Base-by-base conservation (phyloP, 306 rosid genomes). In the Fragaria nilgerrensis region DNA sequence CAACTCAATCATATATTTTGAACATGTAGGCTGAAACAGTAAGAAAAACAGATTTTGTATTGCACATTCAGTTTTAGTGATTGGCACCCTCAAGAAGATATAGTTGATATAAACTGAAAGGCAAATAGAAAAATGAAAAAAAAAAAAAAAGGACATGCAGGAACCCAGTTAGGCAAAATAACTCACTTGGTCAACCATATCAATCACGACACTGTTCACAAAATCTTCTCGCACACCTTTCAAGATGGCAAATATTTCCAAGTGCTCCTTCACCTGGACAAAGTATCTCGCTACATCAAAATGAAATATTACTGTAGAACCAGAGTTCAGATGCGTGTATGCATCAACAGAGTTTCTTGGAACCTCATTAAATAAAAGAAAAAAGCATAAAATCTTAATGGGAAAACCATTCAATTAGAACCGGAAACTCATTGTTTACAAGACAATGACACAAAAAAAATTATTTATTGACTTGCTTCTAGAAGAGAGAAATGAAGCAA, bases 131-230 rank as follows among this genome's bases (percentile, higher is more conserved):
- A 8, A 41, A 7, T 41, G 9, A 39, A 5, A 14, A 13, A 14
- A 47, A 4, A 5, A 1, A 50, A 1, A 5, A 17, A 17, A 12
- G 5, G 22, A 53, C 68, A 77, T 45, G 74, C 53, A 36, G 71
- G 78, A 69, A 34, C 41, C 22, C 55, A 58, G n/a, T 58, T 48
- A 59, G 14, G 39, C 36, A 29, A 47, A 82, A 55, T 12, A 82
- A 80, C 96, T 88, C 78, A 94, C 98, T 89, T 94, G 96, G 86
- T 94, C 91, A 64, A 86, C 92, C 98, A 94, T 92, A 83, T 86
- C 84, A 59, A 83, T 76, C 78, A 94, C 93, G 70, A 72, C 90
- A 32, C 77, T 77, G 79, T 90, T 88, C 72, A 90, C 27, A 67
- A 82, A 70, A 58, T 89, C 96, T 88, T 89, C 96, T 70, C 88